Evolutionary conservation across 1,139 yeast species (phyloP).

Genomic region (Hansenula lynferdii): DNA sequence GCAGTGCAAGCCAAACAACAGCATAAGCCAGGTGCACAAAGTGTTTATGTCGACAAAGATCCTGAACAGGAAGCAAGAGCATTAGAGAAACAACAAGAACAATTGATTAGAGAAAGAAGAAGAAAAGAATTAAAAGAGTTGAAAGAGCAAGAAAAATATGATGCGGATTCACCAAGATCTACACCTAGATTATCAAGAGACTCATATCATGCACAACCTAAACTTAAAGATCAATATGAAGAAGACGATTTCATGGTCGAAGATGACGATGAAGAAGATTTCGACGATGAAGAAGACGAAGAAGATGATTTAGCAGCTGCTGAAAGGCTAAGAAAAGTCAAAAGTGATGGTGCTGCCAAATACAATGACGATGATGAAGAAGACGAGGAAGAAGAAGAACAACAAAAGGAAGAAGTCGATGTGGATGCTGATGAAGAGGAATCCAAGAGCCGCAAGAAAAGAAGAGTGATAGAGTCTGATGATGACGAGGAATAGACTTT

Average conservation of each 20-base stretch:
- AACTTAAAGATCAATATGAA: constrained; percentile 35
- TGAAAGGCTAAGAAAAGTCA: constrained; percentile 56
- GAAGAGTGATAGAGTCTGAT: constrained; percentile 55
- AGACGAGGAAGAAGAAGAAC: constrained; percentile 34
- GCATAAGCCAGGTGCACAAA: constrained; percentile 52
- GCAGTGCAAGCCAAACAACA: constrained; percentile 69
- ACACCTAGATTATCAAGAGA: constrained; percentile 24
- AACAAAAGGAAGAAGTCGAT: too few species aligned
- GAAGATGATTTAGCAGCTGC: constrained; percentile 60
- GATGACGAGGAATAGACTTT: constrained; percentile 45
- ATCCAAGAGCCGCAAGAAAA: constrained; percentile 35
- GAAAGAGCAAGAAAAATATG: constrained; percentile 47
- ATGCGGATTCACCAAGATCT: constrained; percentile 26
- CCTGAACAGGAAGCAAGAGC: constrained; percentile 82
- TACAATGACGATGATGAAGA: constrained; percentile 33
- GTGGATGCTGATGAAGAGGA: constrained; percentile 22
- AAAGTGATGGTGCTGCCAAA: constrained; percentile 49
- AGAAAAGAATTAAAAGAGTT: constrained; percentile 53
- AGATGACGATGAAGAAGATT: constrained; percentile 53
- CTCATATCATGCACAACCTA: constrained; percentile 16
- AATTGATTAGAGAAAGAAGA: constrained; percentile 65
- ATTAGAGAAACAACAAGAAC: constrained; percentile 75
- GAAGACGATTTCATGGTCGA: constrained; percentile 37
- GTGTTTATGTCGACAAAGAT: constrained; percentile 77
- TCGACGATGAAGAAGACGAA: constrained; percentile 40